Base-by-base conservation (phyloP, 2,329 filamentous ascomycete genomes). In the Alternaria atra region DNA sequence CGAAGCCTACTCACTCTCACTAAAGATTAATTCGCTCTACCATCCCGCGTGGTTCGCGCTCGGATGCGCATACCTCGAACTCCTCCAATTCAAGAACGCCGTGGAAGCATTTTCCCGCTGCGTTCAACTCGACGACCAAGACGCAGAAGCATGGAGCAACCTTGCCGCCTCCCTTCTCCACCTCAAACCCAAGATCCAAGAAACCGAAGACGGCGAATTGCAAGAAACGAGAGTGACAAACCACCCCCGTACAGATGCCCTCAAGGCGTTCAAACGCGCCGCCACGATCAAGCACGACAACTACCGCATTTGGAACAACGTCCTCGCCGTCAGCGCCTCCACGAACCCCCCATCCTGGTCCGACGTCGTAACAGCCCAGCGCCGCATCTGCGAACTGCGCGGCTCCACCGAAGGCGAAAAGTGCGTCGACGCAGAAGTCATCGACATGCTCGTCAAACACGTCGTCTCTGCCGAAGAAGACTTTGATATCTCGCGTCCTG, bases 251-350 rank as follows among this genome's bases (percentile, higher is more conserved):
- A 82, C 85, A 0, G 92, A 97, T 74, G 89, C 95, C 0, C 86
- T 99, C 1, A 84, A 87, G 6, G 94, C 95, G 0, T 92, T 97
- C 79, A 95, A 97, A 75, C 90, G 91, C 65, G 95, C 94, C 9
- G 93, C 94, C 0, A 86, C 87, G 5, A 86, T 97, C 25, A 93
- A 96, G 52, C 87, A 92, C 77, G 90, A 93, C 70, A 94, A 94
- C 80, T 92, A 91, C 86, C 89, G 92, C 69, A 97, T 99, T 77
- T 98, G 94, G 94, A 92, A 97, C 75, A 99, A 99, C 72, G 90
- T 98, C 15, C 87, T 99, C 58, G 95, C 93, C 0, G 89, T 98
- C 23, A 91, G 92, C 0, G 88, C 91, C 0, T 91, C 92, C 2
- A 86, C 95, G 29, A 85, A 84, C 1, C 94, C 94, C 0, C 90